Base-by-base conservation (phyloP, 305 asterid species). In the Petunia hybrid region DNA sequence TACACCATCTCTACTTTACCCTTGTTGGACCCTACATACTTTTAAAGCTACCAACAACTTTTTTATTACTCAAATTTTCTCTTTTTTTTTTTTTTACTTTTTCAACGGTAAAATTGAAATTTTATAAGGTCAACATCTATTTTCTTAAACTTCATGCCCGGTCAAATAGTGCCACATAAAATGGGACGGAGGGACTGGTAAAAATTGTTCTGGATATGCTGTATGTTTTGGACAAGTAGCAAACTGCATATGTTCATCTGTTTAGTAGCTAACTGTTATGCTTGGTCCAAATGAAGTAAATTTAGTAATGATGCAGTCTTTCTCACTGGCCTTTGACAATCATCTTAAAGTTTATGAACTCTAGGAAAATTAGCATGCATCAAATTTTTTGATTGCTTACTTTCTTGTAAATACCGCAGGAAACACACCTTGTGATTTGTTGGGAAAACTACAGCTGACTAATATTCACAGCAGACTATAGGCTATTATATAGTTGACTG, bases 241-340 rank as follows among this genome's bases (percentile, higher is more conserved):
- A 70, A 70, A 70, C 31, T 51, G 62, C 78, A 12, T 22, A 22
- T 51, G 14, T 53, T 56, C 45, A 8, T 35, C 78, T 73, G 63
- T 51, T 73, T 73, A 36, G 12, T 13, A 13, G 4, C 63, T 13
- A 5, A 36, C 36, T 36, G 1, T 4, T 73, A 53, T 73, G 13
- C 46, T 51, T 13, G 8, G 36, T 73, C 46, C 78, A 36, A 12
- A 36, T 51, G 63, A 6, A 73, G 78, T 12, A 73, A 62, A 4
- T 51, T 68, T 73, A 2, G 45, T 13, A 36, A 73, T 51, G 46
- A 73, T 51, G 2, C 51, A 73, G 36, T 51, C 41, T 12, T 31
- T 31, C 9, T 5, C 43, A 3, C 35, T 12, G 62, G 35, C 78
- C 45, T 73, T 73, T 13, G 78, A 51, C 51, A 35, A 51, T 8